A percentile compares a stretch with the other conserved stretches of the same genome.
These are phyloP conservation scores for Rhodotorula sp. DNA, from an alignment of 1,284 basidiomycete genomes.

Conservation along the genomic window DNA sequence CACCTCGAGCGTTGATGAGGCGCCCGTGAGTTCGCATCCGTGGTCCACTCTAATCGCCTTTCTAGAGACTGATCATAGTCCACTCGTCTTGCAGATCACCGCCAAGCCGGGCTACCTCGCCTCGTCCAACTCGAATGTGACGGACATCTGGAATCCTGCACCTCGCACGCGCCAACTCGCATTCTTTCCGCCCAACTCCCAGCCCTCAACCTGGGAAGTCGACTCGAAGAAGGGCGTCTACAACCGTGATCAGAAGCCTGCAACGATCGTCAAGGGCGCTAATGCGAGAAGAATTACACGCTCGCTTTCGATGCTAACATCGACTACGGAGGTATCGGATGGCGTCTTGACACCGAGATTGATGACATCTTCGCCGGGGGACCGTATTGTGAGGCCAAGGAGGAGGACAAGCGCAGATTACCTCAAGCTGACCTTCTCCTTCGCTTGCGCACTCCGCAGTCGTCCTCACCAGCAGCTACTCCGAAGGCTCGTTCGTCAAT, in stretches of 20 bases:
- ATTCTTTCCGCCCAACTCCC: constrained; percentile 8
- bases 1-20: constrained; percentile 1
- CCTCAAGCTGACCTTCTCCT: neutral
- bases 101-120: constrained; percentile 14
- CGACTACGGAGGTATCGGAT: constrained; percentile 9
- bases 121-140: constrained; percentile 1
- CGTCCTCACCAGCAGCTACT: constrained; percentile 7
- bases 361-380: constrained; percentile 11
- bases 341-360: constrained; percentile 10
- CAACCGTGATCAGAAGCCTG: constrained; percentile 16
- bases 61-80: neutral
- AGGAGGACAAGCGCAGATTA: neutral
- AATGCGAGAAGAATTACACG: constrained; percentile 13
- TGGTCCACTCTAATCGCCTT: neutral
- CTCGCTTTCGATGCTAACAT: constrained; percentile 23
- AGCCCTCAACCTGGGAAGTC: constrained; percentile 13
- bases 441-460: neutral
- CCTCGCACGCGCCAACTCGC: constrained; percentile 12
- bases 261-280: constrained; percentile 12
- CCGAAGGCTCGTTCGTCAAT: constrained; percentile 10
- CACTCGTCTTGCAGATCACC: neutral
- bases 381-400: neutral
- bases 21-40: neutral
- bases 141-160: constrained; percentile 15
- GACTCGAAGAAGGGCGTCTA: constrained; percentile 7